Evolutionary conservation across 371 early-diverging fungal genomes (phyloP).

Genomic region (Mucor circinelloides): DNA sequence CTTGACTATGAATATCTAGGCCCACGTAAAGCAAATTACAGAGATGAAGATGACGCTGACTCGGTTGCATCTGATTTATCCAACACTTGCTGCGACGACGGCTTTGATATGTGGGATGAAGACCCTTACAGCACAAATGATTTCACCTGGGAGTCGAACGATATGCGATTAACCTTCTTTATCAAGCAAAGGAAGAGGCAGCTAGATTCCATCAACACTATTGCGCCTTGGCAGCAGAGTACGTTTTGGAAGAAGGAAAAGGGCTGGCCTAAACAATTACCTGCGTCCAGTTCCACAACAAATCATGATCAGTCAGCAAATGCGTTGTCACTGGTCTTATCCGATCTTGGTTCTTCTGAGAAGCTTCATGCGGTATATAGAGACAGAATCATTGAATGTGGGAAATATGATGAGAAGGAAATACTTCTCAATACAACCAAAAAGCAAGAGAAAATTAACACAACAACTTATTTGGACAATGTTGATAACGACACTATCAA

Average conservation of each 20-base stretch:
- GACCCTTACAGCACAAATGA: conserved; percentile 54
- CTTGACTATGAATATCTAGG: conserved; percentile 52
- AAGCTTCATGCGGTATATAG: conserved; percentile 50
- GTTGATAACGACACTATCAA: background rate
- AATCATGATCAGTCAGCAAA: conserved; percentile 59
- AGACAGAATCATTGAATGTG: conserved; percentile 55
- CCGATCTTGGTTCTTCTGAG: conserved; percentile 49
- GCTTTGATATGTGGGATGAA: conserved; percentile 59
- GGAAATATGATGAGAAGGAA: conserved; percentile 19
- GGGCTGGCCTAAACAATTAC: conserved; percentile 55
- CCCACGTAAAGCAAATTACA: conserved; percentile 45
- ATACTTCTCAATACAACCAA: background rate
- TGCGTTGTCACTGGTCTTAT: conserved; percentile 47
- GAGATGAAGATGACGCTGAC: conserved; percentile 38
- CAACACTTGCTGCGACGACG: conserved; percentile 15
- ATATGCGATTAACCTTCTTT: conserved; percentile 44
- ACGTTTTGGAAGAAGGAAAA: conserved; percentile 47
- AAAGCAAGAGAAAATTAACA: background rate
- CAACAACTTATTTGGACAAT: conserved; percentile 31
- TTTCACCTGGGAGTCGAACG: conserved; percentile 55
- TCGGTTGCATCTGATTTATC: conserved; percentile 48
- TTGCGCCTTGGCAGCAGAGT: conserved; percentile 25
- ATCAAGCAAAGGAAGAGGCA: conserved; percentile 32
- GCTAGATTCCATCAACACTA: conserved; percentile 7
- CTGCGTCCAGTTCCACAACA: conserved; percentile 50